phyloP scores from a whole-genome alignment of 179 eudicot species.

The Dionaea muscipula region DNA sequence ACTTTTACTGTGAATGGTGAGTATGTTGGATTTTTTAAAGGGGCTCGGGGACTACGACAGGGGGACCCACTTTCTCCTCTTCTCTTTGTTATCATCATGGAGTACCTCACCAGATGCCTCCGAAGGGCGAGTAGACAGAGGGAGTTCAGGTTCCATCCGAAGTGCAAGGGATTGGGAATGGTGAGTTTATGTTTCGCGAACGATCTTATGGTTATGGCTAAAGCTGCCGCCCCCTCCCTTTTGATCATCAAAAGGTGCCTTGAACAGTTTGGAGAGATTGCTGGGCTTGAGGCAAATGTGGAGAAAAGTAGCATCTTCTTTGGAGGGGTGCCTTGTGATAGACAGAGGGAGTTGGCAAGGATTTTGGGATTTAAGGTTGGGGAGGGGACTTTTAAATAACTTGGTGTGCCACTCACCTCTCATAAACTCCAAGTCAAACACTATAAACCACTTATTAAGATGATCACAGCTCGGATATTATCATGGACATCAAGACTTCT shows the following conservation, averaged over 20 bases:
- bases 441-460: too few species aligned
- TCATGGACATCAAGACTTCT: too few species aligned
- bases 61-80: neutral
- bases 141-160: too few species aligned
- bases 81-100: neutral
- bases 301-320: neutral
- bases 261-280: neutral
- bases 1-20: neutral
- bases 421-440: neutral
- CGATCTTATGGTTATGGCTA: too few species aligned
- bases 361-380: neutral
- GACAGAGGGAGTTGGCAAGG: neutral
- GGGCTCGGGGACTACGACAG: neutral
- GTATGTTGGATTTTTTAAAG: neutral
- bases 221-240: too few species aligned
- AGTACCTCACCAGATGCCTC: neutral
- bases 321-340: neutral
- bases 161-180: too few species aligned
- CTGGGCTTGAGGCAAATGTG: neutral
- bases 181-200: too few species aligned
- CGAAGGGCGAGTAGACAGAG: too few species aligned
- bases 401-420: neutral
- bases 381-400: neutral
- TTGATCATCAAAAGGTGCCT: neutral
- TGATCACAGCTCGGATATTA: too few species aligned